Evolutionary conservation across 2,329 filamentous ascomycete species (phyloP).

Genomic region (Exophiala dermatitidis): DNA sequence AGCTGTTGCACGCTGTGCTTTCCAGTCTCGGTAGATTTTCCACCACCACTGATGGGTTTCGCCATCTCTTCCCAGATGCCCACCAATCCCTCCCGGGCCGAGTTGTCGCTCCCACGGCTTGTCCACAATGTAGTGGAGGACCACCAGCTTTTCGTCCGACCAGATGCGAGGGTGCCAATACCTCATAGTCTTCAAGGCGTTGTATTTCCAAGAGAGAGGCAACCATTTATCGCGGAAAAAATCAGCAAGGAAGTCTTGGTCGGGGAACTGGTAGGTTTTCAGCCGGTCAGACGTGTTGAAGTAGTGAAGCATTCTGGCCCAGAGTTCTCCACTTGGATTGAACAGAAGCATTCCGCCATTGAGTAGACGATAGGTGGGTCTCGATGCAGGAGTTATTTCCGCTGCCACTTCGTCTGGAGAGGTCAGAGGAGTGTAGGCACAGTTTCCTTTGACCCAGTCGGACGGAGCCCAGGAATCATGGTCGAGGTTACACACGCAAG

Average conservation of each 20-base stretch:
- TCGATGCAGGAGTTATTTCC: constrained; percentile 32
- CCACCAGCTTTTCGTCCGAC: constrained; percentile 43
- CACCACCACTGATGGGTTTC: constrained; percentile 50
- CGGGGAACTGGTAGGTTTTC: constrained; percentile 44
- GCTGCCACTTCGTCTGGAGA: background rate
- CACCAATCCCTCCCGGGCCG: constrained; percentile 38
- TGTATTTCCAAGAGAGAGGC: constrained; percentile 44
- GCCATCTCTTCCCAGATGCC: constrained; percentile 46
- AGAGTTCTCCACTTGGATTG: constrained; percentile 36
- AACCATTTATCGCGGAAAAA: constrained; percentile 43
- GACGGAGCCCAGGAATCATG: constrained; percentile 45
- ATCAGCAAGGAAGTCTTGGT: constrained; percentile 48
- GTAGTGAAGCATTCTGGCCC: constrained; percentile 35
- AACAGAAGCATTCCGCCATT: constrained; percentile 37
- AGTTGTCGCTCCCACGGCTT: constrained; percentile 48
- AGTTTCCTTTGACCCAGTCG: constrained; percentile 45
- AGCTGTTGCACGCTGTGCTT: constrained; percentile 8
- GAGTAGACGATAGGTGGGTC: constrained; percentile 17
- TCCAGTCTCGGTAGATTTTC: constrained; percentile 41
- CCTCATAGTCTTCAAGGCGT: constrained; percentile 49
- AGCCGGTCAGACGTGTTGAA: constrained; percentile 36
- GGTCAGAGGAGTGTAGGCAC: constrained; percentile 33
- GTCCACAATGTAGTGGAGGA: constrained; percentile 50
- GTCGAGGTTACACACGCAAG: constrained; percentile 34
- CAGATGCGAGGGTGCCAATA: constrained; percentile 49